phyloP scores from a whole-genome alignment of 2,329 filamentous ascomycete genomes.

The Furcasterigmium furcatum region DNA sequence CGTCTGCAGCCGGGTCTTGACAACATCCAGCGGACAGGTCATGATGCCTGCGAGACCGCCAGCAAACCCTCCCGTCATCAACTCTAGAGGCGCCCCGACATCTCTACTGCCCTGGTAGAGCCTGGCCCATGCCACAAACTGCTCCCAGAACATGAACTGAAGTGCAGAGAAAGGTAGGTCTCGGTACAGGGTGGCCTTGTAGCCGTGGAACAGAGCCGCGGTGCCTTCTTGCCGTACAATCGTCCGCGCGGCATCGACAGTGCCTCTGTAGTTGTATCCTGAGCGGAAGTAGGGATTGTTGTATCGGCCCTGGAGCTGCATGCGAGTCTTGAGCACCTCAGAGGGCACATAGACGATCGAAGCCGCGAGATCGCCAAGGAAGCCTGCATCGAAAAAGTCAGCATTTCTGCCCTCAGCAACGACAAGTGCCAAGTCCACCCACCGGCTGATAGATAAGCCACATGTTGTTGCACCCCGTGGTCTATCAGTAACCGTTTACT shows the following conservation, averaged over 20 bases:
- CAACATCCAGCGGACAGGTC: conserved; percentile 93
- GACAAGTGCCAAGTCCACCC: conserved; percentile 21
- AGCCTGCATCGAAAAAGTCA: conserved; percentile 51
- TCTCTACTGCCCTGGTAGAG: conserved; percentile 75
- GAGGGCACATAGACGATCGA: conserved; percentile 94
- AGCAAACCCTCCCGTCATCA: conserved; percentile 83
- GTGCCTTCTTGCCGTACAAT: conserved; percentile 82
- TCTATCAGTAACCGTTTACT: conserved; percentile 91
- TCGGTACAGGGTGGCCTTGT: conserved; percentile 90
- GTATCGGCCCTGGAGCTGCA: conserved; percentile 90
- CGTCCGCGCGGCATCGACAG: conserved; percentile 77
- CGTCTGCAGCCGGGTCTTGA: conserved; percentile 95
- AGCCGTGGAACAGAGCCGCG: conserved; percentile 89
- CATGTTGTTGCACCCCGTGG: conserved; percentile 71
- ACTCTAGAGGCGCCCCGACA: conserved; percentile 81
- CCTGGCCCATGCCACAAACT: conserved; percentile 80
- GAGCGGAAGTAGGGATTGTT: conserved; percentile 94
- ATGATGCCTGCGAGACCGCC: conserved; percentile 91
- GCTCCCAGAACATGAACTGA: conserved; percentile 98
- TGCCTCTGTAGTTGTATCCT: conserved; percentile 93
- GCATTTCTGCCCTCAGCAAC: no score
- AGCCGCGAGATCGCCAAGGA: conserved; percentile 87
- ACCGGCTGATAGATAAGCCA: conserved; percentile 87
- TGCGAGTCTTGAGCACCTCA: conserved; percentile 94
- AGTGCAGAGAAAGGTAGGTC: conserved; percentile 94